Conservation (phyloP, 495 filamentous ascomycete genomes). For the Barbatosphaeria neglecta region DNA sequence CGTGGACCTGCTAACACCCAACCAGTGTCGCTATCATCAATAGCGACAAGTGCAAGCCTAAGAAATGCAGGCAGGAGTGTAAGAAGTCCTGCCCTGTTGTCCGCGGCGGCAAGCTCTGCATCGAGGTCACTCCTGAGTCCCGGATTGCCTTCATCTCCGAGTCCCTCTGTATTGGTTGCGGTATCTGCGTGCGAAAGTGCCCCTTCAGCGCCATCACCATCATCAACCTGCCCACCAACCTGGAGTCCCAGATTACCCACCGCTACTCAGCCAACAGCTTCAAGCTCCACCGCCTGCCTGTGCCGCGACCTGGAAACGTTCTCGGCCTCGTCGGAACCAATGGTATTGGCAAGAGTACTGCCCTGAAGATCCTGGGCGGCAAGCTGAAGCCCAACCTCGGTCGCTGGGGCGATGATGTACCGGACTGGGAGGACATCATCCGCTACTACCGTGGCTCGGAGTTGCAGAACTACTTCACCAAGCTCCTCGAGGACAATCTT, state of each 20-base stretch:
- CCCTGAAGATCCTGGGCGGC: conserved; percentile 92
- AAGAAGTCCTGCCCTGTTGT: conserved; percentile 98
- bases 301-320: conserved; percentile 92
- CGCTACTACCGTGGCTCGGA: conserved; percentile 97
- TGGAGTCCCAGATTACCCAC: conserved; percentile 94
- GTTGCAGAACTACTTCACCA: conserved; percentile 98
- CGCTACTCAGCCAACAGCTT: conserved; percentile 99
- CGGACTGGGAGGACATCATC: conserved; percentile 97
- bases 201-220: conserved; percentile 99
- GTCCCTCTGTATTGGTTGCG: conserved; percentile 85
- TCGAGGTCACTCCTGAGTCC: conserved; percentile 80
- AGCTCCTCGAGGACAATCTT: conserved; percentile 87
- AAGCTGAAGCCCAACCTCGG: conserved; percentile 98
- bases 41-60: conserved; percentile 94
- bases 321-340: conserved; percentile 95
- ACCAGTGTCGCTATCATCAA: conserved; percentile 93
- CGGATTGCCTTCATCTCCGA: conserved; percentile 98
- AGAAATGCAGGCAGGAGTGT: conserved; percentile 89
- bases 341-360: conserved; percentile 99
- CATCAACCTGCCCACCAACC: conserved; percentile 97
- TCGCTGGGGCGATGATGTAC: conserved; percentile 76
- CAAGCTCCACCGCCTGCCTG: conserved; percentile 93
- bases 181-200: conserved; percentile 98
- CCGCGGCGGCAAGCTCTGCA: conserved; percentile 87
- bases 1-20: background rate